Percentiles rank a stretch among this genome's conserved stretches.
Conservation (phyloP, 2,329 filamentous ascomycete genomes). For the Sarocladium brachiariae region DNA sequence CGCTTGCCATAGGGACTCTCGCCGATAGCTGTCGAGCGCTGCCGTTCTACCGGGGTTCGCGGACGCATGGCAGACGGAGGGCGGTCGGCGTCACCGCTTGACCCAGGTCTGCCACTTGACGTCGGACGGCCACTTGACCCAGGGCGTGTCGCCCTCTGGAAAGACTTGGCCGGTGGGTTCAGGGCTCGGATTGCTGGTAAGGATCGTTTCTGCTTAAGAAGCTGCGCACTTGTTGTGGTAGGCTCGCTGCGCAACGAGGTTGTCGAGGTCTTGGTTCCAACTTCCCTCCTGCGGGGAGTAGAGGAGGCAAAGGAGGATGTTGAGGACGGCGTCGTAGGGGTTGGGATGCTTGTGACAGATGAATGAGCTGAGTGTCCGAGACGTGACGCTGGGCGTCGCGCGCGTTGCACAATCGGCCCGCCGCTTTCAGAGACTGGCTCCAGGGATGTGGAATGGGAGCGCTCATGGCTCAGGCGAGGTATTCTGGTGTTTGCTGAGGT, state of each 20-base stretch:
- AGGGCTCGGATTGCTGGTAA: slow-evolving; percentile 51
- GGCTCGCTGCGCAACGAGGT: slow-evolving; percentile 50
- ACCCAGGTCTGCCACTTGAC: slow-evolving; percentile 46
- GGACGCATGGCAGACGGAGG: slow-evolving; percentile 49
- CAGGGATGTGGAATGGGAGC: slow-evolving; percentile 63
- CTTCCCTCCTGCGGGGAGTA: slow-evolving; percentile 54
- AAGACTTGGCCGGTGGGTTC: slow-evolving; percentile 44
- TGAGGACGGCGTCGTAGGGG: slow-evolving; percentile 53
- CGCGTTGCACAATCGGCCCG: slow-evolving; percentile 55
- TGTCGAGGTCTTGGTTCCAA: slow-evolving; percentile 48
- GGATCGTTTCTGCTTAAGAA: slow-evolving; percentile 59
- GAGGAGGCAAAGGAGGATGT: slow-evolving; percentile 45
- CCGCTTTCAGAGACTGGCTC: slow-evolving; percentile 91
- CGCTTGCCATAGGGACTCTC: slow-evolving; percentile 51
- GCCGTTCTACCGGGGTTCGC: slow-evolving; percentile 65
- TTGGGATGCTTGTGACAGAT: slow-evolving; percentile 57
- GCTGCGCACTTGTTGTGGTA: slow-evolving; percentile 59
- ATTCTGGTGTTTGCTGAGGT: slow-evolving; percentile 61
- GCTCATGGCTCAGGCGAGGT: slow-evolving; percentile 68
- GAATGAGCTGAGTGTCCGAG: slow-evolving; percentile 63
- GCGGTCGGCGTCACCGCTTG: slow-evolving; percentile 46
- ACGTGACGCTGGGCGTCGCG: slow-evolving; percentile 59
- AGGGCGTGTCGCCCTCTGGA: not conserved
- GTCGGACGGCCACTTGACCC: slow-evolving; percentile 5
- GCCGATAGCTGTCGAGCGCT: slow-evolving; percentile 32